Evolutionary conservation across 2,329 filamentous ascomycete species (phyloP), one percentile per base, ranked within the genome.

Genomic region (Aciculosporium take): DNA sequence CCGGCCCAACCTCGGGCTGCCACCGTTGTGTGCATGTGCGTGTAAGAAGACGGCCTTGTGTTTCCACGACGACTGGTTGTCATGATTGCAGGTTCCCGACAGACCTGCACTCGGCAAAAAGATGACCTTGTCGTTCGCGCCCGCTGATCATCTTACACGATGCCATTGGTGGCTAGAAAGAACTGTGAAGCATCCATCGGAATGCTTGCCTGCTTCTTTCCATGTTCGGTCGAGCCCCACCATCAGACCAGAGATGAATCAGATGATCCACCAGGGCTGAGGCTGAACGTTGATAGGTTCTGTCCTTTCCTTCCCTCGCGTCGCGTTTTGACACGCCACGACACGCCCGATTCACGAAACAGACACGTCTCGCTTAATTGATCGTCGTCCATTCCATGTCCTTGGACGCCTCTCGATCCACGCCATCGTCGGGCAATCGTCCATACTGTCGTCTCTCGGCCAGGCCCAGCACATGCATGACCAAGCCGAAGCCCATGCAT

Each of bases 271-370:
- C n/a, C n/a, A n/a, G n/a, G n/a, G n/a, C n/a, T n/a, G n/a, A n/a
- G n/a, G n/a, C n/a, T n/a, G n/a, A n/a, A n/a, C n/a, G n/a, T n/a
- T n/a, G n/a, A n/a, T n/a, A n/a, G n/a, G n/a, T n/a, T n/a, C n/a
- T n/a, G n/a, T n/a, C n/a, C n/a, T n/a, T n/a, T 10, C 12, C 13
- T 24, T 13, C 15, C n/a, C 18, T 43, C 39, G 43, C 40, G 43
- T 44, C 44, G 29, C 48, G 28, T 7, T 43, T 20, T 46, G 48
- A 55, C 57, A 56, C 57, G 57, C 48, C 43, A 36, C 32, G 45
- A 55, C 60, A 59, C 60, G 62, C 58, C 31, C 13, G 10, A 51
- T 53, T 54, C 63, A 60, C 64, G 64, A 66, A 66, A 65, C 53
- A 40, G 60, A 66, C 64, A 66, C 64, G 64, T 60, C 61, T 45